A percentile compares a stretch with the other conserved stretches of the same genome.
These are phyloP conservation scores for Isatis tinctoria DNA, from an alignment of 345 rosid species.

Conservation along the genomic window DNA sequence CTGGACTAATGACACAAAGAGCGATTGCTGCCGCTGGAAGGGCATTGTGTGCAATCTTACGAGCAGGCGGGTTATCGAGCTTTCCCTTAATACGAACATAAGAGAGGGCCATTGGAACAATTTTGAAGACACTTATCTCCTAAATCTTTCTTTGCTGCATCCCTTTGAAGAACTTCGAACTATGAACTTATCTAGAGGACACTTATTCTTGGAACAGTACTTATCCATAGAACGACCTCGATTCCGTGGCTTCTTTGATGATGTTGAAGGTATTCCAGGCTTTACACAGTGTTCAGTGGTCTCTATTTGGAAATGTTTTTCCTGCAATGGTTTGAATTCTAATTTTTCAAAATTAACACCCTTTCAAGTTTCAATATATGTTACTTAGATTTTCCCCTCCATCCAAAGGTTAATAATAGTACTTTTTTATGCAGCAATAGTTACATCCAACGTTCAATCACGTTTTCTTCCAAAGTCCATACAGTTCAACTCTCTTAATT, in stretches of 20 bases:
- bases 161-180: background rate
- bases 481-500: background rate
- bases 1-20: constrained; percentile 1
- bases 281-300: background rate
- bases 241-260: background rate
- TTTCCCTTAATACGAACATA: no score
- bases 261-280: background rate
- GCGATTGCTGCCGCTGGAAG: background rate
- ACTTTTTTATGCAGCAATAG: no score
- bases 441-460: background rate
- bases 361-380: no score
- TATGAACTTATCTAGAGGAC: background rate
- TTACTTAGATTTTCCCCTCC: background rate
- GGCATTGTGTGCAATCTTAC: background rate
- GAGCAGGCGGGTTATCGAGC: background rate
- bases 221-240: no score
- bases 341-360: no score
- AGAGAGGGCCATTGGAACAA: no score
- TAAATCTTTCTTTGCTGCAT: no score
- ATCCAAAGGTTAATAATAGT: no score
- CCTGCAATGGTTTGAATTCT: no score
- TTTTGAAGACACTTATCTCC: no score
- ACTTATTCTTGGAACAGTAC: no score
- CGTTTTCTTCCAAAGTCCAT: no score
- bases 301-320: background rate